A percentile compares a stretch with the other conserved stretches of the same genome.
Evolutionary conservation across 164 flowering plant species (phyloP).

Genomic region (Sextonia rubra): DNA sequence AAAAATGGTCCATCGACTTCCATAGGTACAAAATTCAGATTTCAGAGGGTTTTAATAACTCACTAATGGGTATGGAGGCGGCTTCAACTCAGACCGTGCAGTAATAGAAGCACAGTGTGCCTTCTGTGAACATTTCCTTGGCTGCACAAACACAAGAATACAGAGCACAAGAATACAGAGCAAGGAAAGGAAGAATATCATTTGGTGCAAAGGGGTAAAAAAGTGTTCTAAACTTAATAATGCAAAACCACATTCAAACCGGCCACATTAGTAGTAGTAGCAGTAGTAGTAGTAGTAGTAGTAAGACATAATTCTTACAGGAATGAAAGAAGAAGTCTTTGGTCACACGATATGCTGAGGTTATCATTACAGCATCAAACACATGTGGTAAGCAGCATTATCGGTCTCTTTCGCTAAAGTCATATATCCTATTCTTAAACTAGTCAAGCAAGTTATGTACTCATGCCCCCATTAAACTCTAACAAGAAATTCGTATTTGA

Average conservation of each 20-base stretch:
- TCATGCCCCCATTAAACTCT: no score
- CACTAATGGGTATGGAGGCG: constrained; percentile 88
- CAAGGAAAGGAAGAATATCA: no score
- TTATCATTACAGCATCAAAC: no score
- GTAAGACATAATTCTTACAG: not conserved
- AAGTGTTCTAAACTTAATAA: not conserved
- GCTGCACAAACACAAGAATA: constrained; percentile 14
- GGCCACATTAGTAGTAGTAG: not conserved
- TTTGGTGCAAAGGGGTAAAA: not conserved
- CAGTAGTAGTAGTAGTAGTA: no score
- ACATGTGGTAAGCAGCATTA: no score
- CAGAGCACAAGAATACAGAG: no score
- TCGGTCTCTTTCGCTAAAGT: no score
- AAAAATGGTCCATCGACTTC: not conserved
- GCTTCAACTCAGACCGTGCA: constrained; percentile 67
- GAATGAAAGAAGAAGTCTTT: no score
- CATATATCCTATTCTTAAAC: no score
- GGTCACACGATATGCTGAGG: not conserved
- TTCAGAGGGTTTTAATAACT: constrained; percentile 5
- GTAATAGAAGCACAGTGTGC: constrained; percentile 23
- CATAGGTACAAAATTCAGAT: not conserved
- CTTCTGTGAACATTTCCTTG: constrained; percentile 32
- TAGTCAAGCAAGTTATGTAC: no score
- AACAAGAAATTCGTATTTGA: no score
- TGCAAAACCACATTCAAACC: not conserved